These are phyloP conservation scores for Serendipita sp. DNA, from an alignment of 768 basidiomycete genomes.

Conservation along the genomic window DNA sequence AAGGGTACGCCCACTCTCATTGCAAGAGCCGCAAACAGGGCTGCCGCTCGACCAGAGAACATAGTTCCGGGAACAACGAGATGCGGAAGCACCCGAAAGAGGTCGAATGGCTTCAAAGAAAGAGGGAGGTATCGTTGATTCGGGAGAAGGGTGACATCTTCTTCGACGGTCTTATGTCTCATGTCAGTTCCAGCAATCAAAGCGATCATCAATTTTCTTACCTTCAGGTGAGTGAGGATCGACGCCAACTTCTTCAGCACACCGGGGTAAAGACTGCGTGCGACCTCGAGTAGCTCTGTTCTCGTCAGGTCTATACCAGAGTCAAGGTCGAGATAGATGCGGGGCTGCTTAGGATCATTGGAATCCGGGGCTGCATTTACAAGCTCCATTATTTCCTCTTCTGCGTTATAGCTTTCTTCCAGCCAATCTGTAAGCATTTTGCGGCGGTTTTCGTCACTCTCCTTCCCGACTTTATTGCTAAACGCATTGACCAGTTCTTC, in stretches of 20 bases:
- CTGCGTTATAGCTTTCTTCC: conserved; percentile 18
- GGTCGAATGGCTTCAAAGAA: conserved; percentile 13
- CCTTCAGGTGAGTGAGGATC: conserved; percentile 19
- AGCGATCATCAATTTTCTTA: not conserved
- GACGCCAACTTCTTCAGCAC: conserved; percentile 17
- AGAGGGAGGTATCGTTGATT: conserved; percentile 16
- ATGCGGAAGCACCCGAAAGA: conserved; percentile 18
- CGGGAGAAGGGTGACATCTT: conserved; percentile 14
- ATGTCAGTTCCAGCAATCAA: not conserved
- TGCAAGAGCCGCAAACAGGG: conserved; percentile 16
- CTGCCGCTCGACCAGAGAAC: conserved; percentile 16
- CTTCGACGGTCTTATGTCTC: conserved; percentile 14
- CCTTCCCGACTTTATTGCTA: conserved; percentile 15
- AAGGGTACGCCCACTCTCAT: conserved; percentile 18
- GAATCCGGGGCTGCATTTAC: conserved; percentile 12
- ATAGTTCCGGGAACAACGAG: conserved; percentile 19
- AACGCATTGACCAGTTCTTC: conserved; percentile 15
- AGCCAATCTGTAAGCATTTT: conserved; percentile 17
- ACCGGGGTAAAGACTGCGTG: conserved; percentile 16
- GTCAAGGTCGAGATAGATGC: conserved; percentile 20
- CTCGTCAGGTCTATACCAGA: conserved; percentile 18
- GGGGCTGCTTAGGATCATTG: conserved; percentile 2
- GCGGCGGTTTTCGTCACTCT: conserved; percentile 12
- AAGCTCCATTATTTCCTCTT: conserved; percentile 17
- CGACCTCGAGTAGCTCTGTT: conserved; percentile 19